Percentiles rank a stretch among this genome's conserved stretches.
Conservation (phyloP, 148 eudicot species). For the Chenopodium quinoa region DNA sequence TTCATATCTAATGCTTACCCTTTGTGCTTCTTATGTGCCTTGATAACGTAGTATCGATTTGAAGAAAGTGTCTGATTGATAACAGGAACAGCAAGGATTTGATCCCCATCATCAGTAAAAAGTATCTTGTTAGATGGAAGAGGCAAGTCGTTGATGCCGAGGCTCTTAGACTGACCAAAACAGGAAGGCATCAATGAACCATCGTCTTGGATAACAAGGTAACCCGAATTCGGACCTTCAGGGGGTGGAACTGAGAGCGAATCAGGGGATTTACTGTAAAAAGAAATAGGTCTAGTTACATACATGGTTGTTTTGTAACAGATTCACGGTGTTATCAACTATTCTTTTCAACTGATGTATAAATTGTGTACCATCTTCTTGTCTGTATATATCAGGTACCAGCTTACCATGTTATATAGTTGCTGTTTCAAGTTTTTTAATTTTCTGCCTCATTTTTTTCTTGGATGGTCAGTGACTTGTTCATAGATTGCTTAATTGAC, state of each 20-base stretch:
- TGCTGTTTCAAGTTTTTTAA: neutral
- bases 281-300: slow-evolving; percentile 32
- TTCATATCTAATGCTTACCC: slow-evolving; percentile 15
- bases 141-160: slow-evolving; percentile 16
- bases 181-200: slow-evolving; percentile 23
- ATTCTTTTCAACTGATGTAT: neutral
- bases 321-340: neutral
- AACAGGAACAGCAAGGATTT: slow-evolving; percentile 31
- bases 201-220: slow-evolving; percentile 31
- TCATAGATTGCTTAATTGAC: neutral
- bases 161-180: slow-evolving; percentile 17
- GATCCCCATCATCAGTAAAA: slow-evolving; percentile 4
- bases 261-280: slow-evolving; percentile 30
- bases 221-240: slow-evolving; percentile 34
- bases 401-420: neutral
- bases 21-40: slow-evolving; percentile 17
- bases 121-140: slow-evolving; percentile 25
- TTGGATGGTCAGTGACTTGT: no score
- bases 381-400: neutral
- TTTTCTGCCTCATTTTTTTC: no score
- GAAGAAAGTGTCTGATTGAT: slow-evolving; percentile 33
- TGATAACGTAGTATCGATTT: slow-evolving; percentile 34
- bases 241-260: slow-evolving; percentile 22
- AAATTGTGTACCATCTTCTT: neutral
- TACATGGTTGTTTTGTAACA: slow-evolving; percentile 14